Conservation (phyloP, 2,329 filamentous ascomycete species). For the Aureobasidium melanogenum region DNA sequence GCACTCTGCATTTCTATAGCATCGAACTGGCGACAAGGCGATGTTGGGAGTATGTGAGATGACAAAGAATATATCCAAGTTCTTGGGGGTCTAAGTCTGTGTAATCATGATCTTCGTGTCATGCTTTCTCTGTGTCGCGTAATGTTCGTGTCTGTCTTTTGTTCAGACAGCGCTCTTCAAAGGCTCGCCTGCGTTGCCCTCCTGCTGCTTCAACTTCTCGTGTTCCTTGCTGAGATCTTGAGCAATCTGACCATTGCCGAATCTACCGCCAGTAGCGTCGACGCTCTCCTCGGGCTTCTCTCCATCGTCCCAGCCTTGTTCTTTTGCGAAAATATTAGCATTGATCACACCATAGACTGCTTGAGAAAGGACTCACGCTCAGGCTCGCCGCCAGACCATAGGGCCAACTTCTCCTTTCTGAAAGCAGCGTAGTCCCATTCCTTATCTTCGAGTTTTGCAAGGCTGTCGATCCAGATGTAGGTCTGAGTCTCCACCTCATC, state of each 20-base stretch:
- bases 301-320: slow-evolving; percentile 24
- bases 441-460: slow-evolving; percentile 50
- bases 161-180: slow-evolving; percentile 26
- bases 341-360: not conserved
- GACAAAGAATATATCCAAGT: not conserved
- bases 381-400: slow-evolving; percentile 45
- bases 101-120: not conserved
- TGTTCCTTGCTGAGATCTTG: slow-evolving; percentile 26
- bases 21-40: not conserved
- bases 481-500: slow-evolving; percentile 37
- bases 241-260: slow-evolving; percentile 32
- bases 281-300: slow-evolving; percentile 29
- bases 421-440: slow-evolving; percentile 92
- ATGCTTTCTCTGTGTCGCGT: not conserved
- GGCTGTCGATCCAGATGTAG: slow-evolving; percentile 44
- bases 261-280: slow-evolving; percentile 33
- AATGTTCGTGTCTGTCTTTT: not conserved
- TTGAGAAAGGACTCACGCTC: not conserved
- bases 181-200: slow-evolving; percentile 15
- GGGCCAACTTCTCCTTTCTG: slow-evolving; percentile 60
- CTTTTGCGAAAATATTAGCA: not conserved
- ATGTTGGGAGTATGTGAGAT: not conserved
- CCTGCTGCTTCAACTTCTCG: slow-evolving; percentile 13
- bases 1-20: not conserved
- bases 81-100: not conserved